Evolutionary conservation across 2,329 filamentous ascomycete genomes (phyloP).

Genomic region (Colletotrichum theobromicola): DNA sequence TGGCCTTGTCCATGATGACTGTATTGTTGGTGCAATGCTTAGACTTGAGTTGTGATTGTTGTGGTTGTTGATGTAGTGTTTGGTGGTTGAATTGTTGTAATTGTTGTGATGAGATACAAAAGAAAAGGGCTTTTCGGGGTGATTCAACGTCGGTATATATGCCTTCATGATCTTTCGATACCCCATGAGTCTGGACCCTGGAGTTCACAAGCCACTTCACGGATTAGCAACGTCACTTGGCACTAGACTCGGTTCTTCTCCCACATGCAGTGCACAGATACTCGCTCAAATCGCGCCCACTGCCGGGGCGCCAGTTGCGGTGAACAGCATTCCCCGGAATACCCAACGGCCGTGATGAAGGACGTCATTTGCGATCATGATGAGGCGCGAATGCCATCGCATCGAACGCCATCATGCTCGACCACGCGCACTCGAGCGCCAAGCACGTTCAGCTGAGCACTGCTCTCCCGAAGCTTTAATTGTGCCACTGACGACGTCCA

Average conservation of each 20-base stretch:
- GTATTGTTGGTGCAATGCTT: background rate
- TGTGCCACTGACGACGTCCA: conserved; percentile 14
- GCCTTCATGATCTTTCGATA: background rate
- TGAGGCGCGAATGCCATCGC: background rate
- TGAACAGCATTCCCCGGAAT: background rate
- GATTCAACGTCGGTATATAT: background rate
- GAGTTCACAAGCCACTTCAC: background rate
- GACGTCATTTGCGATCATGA: conserved; percentile 7
- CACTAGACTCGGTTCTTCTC: background rate
- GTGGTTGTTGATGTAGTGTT: background rate
- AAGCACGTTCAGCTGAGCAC: background rate
- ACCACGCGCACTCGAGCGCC: background rate
- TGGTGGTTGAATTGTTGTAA: background rate
- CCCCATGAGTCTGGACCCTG: background rate
- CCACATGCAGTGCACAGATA: background rate
- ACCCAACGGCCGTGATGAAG: background rate
- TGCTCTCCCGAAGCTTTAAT: background rate
- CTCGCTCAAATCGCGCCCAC: background rate
- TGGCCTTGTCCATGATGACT: conserved; percentile 67
- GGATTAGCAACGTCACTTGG: background rate
- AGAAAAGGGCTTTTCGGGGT: background rate
- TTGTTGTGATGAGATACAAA: background rate
- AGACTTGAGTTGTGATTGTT: background rate
- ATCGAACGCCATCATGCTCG: background rate
- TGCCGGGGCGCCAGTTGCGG: background rate